Conservation (phyloP, 1,139 yeast species). For the Pichia sp. region DNA sequence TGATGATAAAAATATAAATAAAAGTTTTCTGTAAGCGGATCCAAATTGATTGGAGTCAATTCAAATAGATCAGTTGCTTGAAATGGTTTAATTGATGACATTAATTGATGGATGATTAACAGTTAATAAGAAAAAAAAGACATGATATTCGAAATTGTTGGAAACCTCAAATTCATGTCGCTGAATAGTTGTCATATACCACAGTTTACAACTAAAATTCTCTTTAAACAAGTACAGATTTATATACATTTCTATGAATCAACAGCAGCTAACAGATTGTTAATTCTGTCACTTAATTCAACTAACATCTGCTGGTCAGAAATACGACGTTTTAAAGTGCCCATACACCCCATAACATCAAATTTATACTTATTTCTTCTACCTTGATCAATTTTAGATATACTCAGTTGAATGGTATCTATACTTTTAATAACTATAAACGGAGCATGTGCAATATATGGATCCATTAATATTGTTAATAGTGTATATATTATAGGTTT, state of each 20-base stretch:
- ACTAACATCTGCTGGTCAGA: neutral
- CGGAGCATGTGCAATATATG: slow-evolving; percentile 19
- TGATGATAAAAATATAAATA: slow-evolving; percentile 77
- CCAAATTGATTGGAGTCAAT: slow-evolving; percentile 71
- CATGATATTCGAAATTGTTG: no score
- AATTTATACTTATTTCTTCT: slow-evolving; percentile 3
- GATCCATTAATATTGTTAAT: slow-evolving; percentile 23
- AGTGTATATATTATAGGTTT: slow-evolving; percentile 19
- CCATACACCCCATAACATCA: slow-evolving; percentile 11
- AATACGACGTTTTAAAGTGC: slow-evolving; percentile 10
- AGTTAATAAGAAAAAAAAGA: neutral
- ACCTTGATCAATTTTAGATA: neutral
- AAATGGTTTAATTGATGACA: slow-evolving; percentile 82
- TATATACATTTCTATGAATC: neutral
- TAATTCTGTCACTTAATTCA: neutral
- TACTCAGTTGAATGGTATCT: slow-evolving; percentile 1
- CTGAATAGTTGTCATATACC: neutral
- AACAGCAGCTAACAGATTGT: neutral
- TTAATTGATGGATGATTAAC: slow-evolving; percentile 22
- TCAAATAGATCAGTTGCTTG: slow-evolving; percentile 77
- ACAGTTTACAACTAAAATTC: no score
- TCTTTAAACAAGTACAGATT: neutral
- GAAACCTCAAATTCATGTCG: neutral
- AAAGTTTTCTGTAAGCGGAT: slow-evolving; percentile 86
- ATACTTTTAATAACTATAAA: slow-evolving; percentile 1